These are phyloP conservation scores for Hypoxylon crocopeplum DNA, from an alignment of 495 filamentous ascomycete genomes.

Conservation along the genomic window DNA sequence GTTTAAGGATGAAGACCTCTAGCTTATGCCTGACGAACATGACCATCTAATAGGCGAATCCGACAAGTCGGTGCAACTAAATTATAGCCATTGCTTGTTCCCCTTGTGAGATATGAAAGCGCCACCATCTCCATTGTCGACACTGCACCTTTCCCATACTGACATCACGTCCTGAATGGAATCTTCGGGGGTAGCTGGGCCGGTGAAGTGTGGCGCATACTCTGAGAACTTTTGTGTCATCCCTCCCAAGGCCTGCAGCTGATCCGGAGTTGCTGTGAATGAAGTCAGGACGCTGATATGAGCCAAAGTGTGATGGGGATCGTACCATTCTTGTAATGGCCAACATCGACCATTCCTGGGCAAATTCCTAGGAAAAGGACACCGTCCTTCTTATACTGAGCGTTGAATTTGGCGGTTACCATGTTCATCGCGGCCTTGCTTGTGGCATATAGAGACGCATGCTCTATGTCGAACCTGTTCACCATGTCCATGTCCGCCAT, in stretches of 20 bases:
- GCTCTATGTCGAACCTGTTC: constrained; percentile 39
- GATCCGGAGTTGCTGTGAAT: constrained; percentile 46
- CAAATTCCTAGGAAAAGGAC: constrained; percentile 58
- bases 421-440: constrained; percentile 55
- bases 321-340: constrained; percentile 41
- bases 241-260: constrained; percentile 38
- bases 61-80: no score
- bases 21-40: no score
- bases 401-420: constrained; percentile 55
- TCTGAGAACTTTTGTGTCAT: constrained; percentile 44
- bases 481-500: constrained; percentile 48
- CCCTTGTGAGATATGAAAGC: constrained; percentile 59
- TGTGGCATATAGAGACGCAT: constrained; percentile 39
- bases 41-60: no score
- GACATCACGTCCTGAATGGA: constrained; percentile 47
- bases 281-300: constrained; percentile 7
- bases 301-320: neutral
- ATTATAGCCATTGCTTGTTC: constrained; percentile 53
- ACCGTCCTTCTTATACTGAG: constrained; percentile 57
- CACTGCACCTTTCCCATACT: constrained; percentile 49
- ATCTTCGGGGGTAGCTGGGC: constrained; percentile 48
- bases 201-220: constrained; percentile 57
- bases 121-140: constrained; percentile 57
- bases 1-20: no score
- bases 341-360: constrained; percentile 56